Percentiles rank a stretch among this genome's conserved stretches.
Conservation (phyloP, 768 basidiomycete genomes). For the Cystobasidium ongulense region DNA sequence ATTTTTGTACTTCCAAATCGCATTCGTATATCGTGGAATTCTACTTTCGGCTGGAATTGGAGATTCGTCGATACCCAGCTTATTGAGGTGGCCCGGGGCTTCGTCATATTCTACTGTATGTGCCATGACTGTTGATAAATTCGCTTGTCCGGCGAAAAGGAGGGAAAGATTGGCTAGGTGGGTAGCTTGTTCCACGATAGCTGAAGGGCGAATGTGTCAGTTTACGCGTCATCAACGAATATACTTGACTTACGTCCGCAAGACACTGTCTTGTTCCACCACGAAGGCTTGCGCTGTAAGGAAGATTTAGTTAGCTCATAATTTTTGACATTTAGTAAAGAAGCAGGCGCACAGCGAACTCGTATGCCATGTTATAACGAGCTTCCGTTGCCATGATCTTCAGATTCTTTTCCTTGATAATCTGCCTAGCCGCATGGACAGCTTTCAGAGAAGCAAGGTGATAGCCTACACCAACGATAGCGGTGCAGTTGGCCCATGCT, state of each 20-base stretch:
- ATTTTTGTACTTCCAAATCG: conserved; percentile 90
- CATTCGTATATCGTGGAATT: conserved; percentile 84
- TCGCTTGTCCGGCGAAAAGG: conserved; percentile 93
- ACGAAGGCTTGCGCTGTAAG: conserved; percentile 57
- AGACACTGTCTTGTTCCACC: conserved; percentile 89
- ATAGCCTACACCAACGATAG: conserved; percentile 47
- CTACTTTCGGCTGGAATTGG: conserved; percentile 66
- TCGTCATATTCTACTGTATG: conserved; percentile 91
- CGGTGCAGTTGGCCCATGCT: background rate
- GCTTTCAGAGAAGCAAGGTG: conserved; percentile 90
- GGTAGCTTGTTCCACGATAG: conserved; percentile 82
- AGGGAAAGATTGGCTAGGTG: conserved; percentile 69
- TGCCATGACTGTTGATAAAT: conserved; percentile 58
- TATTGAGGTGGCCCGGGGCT: conserved; percentile 71
- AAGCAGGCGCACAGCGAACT: conserved; percentile 46
- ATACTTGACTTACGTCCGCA: conserved; percentile 40
- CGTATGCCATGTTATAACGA: conserved; percentile 54
- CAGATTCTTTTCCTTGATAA: conserved; percentile 85
- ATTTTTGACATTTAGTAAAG: background rate
- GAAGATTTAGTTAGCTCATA: background rate
- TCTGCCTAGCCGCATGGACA: conserved; percentile 92
- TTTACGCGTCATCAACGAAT: background rate
- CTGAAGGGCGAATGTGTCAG: background rate
- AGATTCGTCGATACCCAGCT: conserved; percentile 72
- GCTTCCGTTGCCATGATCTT: conserved; percentile 94